Evolutionary conservation across 2,329 filamentous ascomycete genomes (phyloP).

Genomic region (Escovopsis weberi): DNA sequence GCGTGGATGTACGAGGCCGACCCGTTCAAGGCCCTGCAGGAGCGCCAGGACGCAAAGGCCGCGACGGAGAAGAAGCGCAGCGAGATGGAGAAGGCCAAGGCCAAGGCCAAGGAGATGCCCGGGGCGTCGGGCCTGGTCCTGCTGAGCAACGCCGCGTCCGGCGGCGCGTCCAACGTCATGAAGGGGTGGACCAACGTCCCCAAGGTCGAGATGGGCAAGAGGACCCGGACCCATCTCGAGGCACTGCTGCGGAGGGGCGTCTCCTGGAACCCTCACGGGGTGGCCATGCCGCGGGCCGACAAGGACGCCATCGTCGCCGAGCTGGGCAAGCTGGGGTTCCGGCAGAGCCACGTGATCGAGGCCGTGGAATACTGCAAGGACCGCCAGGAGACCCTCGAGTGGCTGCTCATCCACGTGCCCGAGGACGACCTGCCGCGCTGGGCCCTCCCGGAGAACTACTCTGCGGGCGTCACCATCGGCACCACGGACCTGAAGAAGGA

Average conservation of each 20-base stretch:
- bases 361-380: slow-evolving; percentile 80
- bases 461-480: slow-evolving; percentile 76
- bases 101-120: slow-evolving; percentile 51
- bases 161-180: slow-evolving; percentile 32
- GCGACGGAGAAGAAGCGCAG: slow-evolving; percentile 65
- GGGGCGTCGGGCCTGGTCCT: slow-evolving; percentile 42
- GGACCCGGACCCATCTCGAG: slow-evolving; percentile 67
- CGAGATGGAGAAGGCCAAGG: slow-evolving; percentile 52
- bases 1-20: slow-evolving; percentile 93
- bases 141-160: slow-evolving; percentile 28
- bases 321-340: slow-evolving; percentile 66
- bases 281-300: slow-evolving; percentile 45
- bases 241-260: slow-evolving; percentile 61
- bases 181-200: slow-evolving; percentile 74
- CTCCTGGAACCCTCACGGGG: slow-evolving; percentile 72
- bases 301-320: slow-evolving; percentile 54
- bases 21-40: slow-evolving; percentile 68
- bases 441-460: slow-evolving; percentile 84
- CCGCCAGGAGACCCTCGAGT: slow-evolving; percentile 82
- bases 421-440: slow-evolving; percentile 91
- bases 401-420: slow-evolving; percentile 91
- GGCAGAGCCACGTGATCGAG: slow-evolving; percentile 79
- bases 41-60: slow-evolving; percentile 64
- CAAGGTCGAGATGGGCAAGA: slow-evolving; percentile 84
- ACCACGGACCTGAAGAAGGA: slow-evolving; percentile 71